A percentile compares a stretch with the other conserved stretches of the same genome.
Conservation (phyloP, 2,329 filamentous ascomycete species). For the Stachybotrys elegans region DNA sequence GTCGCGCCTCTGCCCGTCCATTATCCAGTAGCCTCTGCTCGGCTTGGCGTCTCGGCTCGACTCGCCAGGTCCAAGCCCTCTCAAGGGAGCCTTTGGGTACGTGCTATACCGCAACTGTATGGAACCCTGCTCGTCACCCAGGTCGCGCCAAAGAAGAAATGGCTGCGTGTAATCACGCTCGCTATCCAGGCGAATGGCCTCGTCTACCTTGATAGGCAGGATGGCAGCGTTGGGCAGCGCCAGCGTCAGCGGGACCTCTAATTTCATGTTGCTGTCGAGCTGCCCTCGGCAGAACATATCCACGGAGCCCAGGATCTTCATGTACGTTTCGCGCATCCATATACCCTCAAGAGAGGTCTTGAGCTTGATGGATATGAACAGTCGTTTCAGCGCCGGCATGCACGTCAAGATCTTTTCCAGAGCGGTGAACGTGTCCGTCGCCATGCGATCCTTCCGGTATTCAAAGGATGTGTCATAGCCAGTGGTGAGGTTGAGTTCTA, state of each 20-base stretch:
- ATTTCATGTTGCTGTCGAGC: background rate
- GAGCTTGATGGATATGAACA: background rate
- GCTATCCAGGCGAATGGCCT: background rate
- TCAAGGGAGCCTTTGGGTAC: background rate
- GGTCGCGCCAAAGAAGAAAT: background rate
- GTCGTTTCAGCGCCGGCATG: background rate
- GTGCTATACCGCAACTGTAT: background rate
- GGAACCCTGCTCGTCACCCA: background rate
- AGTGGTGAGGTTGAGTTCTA: background rate
- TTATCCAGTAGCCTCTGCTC: background rate
- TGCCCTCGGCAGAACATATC: background rate
- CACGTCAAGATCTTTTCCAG: background rate
- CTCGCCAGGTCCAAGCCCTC: background rate
- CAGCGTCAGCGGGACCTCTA: background rate
- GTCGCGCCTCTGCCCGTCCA: background rate
- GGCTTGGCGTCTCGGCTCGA: background rate
- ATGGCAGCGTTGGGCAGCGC: background rate
- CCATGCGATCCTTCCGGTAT: background rate
- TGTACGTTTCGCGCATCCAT: background rate
- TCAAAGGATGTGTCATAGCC: no score
- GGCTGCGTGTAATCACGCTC: background rate
- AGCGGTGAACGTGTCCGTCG: background rate
- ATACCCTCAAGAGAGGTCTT: background rate
- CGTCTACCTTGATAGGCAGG: background rate
- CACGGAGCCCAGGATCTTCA: background rate